A percentile compares a stretch with the other conserved stretches of the same genome.
Evolutionary conservation across 2,329 filamentous ascomycete genomes (phyloP).

Genomic region (Curvularia spicifera): DNA sequence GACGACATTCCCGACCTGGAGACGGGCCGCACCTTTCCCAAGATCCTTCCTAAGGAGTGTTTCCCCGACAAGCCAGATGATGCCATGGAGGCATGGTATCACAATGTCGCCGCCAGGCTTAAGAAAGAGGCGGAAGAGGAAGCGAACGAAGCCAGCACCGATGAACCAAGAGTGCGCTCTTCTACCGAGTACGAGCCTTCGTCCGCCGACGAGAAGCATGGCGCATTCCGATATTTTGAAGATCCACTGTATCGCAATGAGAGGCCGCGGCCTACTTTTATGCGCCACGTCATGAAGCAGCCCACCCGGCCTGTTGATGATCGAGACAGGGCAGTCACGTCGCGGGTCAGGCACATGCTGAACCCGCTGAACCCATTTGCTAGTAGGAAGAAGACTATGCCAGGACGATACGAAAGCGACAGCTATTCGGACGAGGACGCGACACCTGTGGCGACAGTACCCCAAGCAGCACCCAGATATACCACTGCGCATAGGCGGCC

Average conservation of each 20-base stretch:
- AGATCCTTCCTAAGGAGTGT: conserved; percentile 67
- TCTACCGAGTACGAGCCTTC: conserved; percentile 47
- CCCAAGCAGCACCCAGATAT: conserved; percentile 33
- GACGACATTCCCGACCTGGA: conserved; percentile 79
- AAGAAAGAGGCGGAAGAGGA: conserved; percentile 64
- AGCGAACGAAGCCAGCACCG: conserved; percentile 29
- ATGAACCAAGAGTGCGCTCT: conserved; percentile 36
- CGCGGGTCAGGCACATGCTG: conserved; percentile 45
- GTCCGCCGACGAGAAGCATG: conserved; percentile 52
- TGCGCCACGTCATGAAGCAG: conserved; percentile 49
- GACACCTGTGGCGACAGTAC: conserved; percentile 35
- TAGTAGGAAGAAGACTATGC: conserved; percentile 34
- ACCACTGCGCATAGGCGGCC: conserved; percentile 39
- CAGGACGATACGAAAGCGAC: conserved; percentile 38
- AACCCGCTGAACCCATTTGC: conserved; percentile 37
- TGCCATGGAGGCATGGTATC: conserved; percentile 87
- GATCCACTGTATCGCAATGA: conserved; percentile 58
- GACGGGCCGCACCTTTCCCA: conserved; percentile 64
- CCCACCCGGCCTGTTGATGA: conserved; percentile 39
- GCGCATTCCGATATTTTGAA: conserved; percentile 57
- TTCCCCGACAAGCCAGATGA: conserved; percentile 77
- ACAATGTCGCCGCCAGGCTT: conserved; percentile 73
- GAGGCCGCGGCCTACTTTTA: conserved; percentile 52
- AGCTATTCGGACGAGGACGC: conserved; percentile 39
- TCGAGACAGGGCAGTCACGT: conserved; percentile 35